Base-by-base conservation (phyloP, 352 stramenopile species). In the Phytophthora meadii region DNA sequence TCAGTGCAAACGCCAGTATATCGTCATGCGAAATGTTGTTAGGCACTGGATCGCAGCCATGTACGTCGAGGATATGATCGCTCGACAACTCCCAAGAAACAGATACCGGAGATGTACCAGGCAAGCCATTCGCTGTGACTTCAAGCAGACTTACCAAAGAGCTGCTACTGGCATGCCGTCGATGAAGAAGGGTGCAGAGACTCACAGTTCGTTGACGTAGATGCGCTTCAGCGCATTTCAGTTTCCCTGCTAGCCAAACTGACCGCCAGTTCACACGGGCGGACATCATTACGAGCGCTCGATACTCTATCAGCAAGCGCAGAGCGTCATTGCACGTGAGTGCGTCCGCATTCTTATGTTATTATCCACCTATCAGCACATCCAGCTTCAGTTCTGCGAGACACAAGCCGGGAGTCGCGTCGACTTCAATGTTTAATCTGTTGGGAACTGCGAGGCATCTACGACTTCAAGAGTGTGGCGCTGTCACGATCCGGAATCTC, bases 301-400 rank as follows among this genome's bases (percentile, higher is more conserved):
- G 70, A 50, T 77, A 76, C 45, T 89, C 82, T 24, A 90, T 41
- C 5, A 92, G n/a, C 11, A 87, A 25, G 47, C 60, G 3, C 50
- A 90, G n/a, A 42, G 47, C 0, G 22, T 54, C 2, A 84, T 93
- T 4, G 77, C 80, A 7, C 72, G 65, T 4, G 77, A 84, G 28
- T 87, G 78, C 8, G 57, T 83, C 1, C 46, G 63, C 12, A 68
- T 89, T 28, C 55, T 93, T 27, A 82, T 86, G 68, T 71, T 81
- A 22, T 58, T 93, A n/a, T 93, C 84, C 9, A 90, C 73, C 4
- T 89, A 87, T 45, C 84, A 93, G 55, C 81, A 81, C 17, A 90
- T 93, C 42, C 81, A 90, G 37, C 39, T 70, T 0, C 51, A 61
- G 14, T 58, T 93, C 2, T 62, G 69, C 2, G 84, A 93, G 45